phyloP scores from a whole-genome alignment of 345 rosid genomes.

The Geranium rotundifolium region DNA sequence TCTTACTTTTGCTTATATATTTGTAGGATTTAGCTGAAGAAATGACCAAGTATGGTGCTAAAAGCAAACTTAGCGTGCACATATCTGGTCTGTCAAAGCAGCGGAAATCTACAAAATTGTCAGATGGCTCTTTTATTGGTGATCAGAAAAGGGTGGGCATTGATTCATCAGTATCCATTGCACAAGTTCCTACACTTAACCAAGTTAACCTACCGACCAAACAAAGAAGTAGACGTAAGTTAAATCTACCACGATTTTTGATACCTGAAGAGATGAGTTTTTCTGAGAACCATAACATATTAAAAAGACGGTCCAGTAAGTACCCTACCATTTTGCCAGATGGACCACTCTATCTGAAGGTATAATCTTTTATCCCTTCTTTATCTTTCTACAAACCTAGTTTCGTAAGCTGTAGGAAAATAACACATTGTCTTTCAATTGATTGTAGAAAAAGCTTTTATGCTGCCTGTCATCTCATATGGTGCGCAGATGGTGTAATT shows the following conservation, averaged over 20 bases:
- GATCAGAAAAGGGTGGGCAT: conserved; percentile 32
- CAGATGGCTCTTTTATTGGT: conserved; percentile 27
- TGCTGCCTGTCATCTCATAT: conserved; percentile 46
- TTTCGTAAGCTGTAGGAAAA: neutral
- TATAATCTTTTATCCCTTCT: conserved; percentile 13
- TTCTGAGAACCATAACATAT: conserved; percentile 22
- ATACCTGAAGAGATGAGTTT: conserved; percentile 24
- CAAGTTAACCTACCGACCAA: conserved; percentile 28
- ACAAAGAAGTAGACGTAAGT: conserved; percentile 59
- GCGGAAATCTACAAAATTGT: conserved; percentile 24
- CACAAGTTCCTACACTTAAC: conserved; percentile 31
- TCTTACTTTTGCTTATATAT: neutral
- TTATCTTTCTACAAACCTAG: neutral
- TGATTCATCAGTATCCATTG: conserved; percentile 24
- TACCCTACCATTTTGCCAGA: conserved; percentile 27
- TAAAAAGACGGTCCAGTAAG: conserved; percentile 30
- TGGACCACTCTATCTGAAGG: conserved; percentile 26
- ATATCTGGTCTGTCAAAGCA: conserved; percentile 37
- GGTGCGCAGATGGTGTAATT: conserved; percentile 81
- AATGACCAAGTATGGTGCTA: conserved; percentile 19
- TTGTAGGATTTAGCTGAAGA: conserved; percentile 39
- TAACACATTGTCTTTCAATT: conserved; percentile 11
- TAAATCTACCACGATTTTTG: conserved; percentile 32
- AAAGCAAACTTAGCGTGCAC: conserved; percentile 34
- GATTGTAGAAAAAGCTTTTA: conserved; percentile 58